Conservation (phyloP, 2,329 filamentous ascomycete species). For the Malbranchea zuffiana region DNA sequence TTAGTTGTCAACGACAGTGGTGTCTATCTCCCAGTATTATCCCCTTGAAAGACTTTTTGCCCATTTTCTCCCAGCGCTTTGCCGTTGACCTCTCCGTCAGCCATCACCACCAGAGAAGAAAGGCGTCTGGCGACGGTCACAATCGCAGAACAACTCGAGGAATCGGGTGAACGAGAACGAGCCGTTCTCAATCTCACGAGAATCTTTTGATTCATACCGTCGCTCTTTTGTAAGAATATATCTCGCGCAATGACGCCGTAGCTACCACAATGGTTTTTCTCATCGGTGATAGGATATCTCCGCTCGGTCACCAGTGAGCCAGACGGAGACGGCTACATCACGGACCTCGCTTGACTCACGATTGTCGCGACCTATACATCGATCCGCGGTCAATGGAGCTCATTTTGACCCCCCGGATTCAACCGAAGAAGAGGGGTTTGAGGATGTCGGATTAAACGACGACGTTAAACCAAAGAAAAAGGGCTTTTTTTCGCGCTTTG, state of each 20-base stretch:
- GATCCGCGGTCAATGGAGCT: constrained; percentile 49
- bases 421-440: constrained; percentile 71
- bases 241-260: constrained; percentile 1
- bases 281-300: constrained; percentile 62
- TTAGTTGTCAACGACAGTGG: constrained; percentile 92
- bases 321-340: constrained; percentile 47
- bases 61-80: constrained; percentile 14
- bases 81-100: constrained; percentile 31
- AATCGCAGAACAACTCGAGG: constrained; percentile 42
- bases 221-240: constrained; percentile 70
- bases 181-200: constrained; percentile 86
- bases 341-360: constrained; percentile 75
- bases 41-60: constrained; percentile 13
- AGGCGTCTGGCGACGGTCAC: constrained; percentile 57
- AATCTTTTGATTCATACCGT: constrained; percentile 94
- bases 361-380: constrained; percentile 50
- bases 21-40: constrained; percentile 76
- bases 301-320: constrained; percentile 64
- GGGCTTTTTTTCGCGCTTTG: constrained; percentile 67
- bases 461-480: constrained; percentile 61
- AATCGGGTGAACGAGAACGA: constrained; percentile 71
- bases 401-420: constrained; percentile 50
- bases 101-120: constrained; percentile 85
- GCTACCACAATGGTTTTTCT: constrained; percentile 8
- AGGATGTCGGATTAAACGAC: constrained; percentile 79